Conservation (phyloP, 148 eudicot species). For the Cornus florida region DNA sequence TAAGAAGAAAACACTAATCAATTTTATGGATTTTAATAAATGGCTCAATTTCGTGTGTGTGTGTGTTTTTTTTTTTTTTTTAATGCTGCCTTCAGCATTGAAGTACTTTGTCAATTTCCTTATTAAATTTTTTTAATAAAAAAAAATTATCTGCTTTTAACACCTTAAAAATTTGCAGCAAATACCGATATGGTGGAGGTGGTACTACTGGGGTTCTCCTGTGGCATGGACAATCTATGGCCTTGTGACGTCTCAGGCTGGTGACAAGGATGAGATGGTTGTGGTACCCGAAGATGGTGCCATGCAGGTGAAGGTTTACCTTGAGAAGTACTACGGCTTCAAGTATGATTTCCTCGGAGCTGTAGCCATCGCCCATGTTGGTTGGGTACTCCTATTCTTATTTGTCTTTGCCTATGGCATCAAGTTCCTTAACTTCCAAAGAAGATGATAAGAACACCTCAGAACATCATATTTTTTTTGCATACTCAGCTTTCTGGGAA, state of each 20-base stretch:
- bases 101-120: too few relatives aligned
- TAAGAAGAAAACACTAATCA: not conserved
- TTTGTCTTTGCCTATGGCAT: constrained; percentile 16
- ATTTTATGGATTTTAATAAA: too few relatives aligned
- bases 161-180: constrained; percentile 17
- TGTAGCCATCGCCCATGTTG: constrained; percentile 14
- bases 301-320: constrained; percentile 4
- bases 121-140: too few relatives aligned
- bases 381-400: constrained; percentile 11
- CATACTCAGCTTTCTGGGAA: not conserved
- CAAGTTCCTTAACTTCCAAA: constrained; percentile 20
- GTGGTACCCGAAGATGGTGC: constrained; percentile 2
- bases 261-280: constrained; percentile 22
- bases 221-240: constrained; percentile 55
- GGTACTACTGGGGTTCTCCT: constrained; percentile 57
- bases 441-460: constrained; percentile 1
- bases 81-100: not conserved
- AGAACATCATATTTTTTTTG: not conserved
- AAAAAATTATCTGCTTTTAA: not conserved
- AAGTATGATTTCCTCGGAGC: constrained; percentile 11
- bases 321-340: constrained; percentile 6
- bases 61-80: too few relatives aligned
- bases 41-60: too few relatives aligned
- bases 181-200: constrained; percentile 59
- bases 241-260: constrained; percentile 41